Base-by-base conservation (phyloP, 306 rosid genomes). In the Vigna mungo region DNA sequence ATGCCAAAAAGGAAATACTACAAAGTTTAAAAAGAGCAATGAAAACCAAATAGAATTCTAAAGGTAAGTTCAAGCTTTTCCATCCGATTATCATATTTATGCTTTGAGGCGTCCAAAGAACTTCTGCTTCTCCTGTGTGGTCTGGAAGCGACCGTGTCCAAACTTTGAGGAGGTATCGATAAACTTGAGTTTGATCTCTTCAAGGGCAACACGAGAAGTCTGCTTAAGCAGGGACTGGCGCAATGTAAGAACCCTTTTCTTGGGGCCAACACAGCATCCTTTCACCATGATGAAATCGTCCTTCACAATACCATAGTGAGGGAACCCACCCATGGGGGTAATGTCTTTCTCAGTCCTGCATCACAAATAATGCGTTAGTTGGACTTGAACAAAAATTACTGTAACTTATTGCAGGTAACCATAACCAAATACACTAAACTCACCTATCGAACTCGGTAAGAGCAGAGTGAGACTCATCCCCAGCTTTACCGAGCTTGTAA, bases 71-170 rank as follows among this genome's bases (percentile, higher is more conserved):
- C 67, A 21, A 4, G 36, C 17, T 69, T 20, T 39, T 55, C 79
- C 30, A 69, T 20, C 41, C 51, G 47, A 12, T 9, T 6, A 9
- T 3, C 51, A 64, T 20, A 63, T 41, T 76, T 82, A 90, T 2
- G 96, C 94, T 81, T 92, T 92, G 88, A 86, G 78, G n/a, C 94
- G 88, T 68, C 96, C 97, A 71, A 17, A 92, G 89, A 82, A 90
- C 89, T 90, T 92, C 58, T 85, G 91, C 75, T 92, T 92, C 89
- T 92, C 97, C 51, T 85, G 89, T 2, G 91, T 87, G 14, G 97
- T 87, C 96, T 92, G 97, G 97, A 92, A 90, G 64, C 97, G 97
- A 8, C 96, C 96, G 56, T 92, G 97, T 0, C 97, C 96, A 14
- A 90, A 90, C 86, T 92, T 92, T 11, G 96, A 92, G 16, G 97